Evolutionary conservation across 2,329 filamentous ascomycete species (phyloP).

Genomic region (Fusarium pseudograminearum): DNA sequence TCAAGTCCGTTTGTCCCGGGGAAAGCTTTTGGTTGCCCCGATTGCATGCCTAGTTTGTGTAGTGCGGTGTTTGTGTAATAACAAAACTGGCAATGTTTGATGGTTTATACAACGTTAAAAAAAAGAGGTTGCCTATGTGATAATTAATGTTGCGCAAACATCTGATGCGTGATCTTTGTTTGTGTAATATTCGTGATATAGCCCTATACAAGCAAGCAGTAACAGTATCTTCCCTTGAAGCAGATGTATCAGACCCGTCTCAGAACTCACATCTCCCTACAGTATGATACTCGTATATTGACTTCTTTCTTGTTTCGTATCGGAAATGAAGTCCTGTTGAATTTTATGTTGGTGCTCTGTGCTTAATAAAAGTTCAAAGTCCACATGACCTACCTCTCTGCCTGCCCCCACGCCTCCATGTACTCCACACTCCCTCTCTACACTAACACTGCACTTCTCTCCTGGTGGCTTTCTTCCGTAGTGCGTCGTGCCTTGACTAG

Average conservation of each 20-base stretch:
- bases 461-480: conserved; percentile 3
- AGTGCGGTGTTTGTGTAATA: neutral
- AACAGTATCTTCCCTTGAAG: neutral
- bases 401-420: conserved; percentile 30
- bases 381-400: conserved; percentile 37
- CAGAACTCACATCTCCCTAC: neutral
- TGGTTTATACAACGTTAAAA: no score
- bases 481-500: conserved; percentile 24
- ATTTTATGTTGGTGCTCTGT: conserved; percentile 23
- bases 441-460: conserved; percentile 29
- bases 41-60: neutral
- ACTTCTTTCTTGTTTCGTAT: conserved; percentile 1
- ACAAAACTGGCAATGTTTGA: neutral
- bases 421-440: conserved; percentile 28
- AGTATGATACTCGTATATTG: neutral
- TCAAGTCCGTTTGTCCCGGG: conserved; percentile 30
- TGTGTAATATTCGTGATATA: neutral
- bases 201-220: neutral
- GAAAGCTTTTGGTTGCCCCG: conserved; percentile 35
- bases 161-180: neutral
- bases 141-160: neutral
- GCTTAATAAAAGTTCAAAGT: conserved; percentile 18
- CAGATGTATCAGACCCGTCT: neutral
- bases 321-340: conserved; percentile 19
- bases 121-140: no score